Evolutionary conservation across 2,329 filamentous ascomycete genomes (phyloP), one percentile per base, ranked within the genome.

Genomic region (Geosmithia morbida): DNA sequence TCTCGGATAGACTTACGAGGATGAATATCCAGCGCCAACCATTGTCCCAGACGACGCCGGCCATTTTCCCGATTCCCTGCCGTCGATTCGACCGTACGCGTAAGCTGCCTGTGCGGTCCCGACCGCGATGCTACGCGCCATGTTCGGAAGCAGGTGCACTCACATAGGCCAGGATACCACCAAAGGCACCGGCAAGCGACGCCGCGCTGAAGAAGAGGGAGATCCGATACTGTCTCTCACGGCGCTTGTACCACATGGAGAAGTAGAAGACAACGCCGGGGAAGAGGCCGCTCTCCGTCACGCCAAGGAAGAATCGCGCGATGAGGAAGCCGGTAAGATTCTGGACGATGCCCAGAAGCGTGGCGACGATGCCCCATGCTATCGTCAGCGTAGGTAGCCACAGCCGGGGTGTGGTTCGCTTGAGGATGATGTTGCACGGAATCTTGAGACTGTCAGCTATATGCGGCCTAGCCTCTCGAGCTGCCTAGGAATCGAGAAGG

Each of bases 1-100:
- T 26, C 22, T 26, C 8, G 22, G 8, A 5, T 4, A 1, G 0
- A 54, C 61, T 53, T 51, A 77, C 74, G 7, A 80, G 58, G 19
- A 79, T 77, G 46, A 80, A 80, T 22, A 79, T 79, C 75, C 74
- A 77, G 2, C 66, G 64, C 74, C 73, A 77, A 0, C 74, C 73
- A 19, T 70, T 69, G 0, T 60, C 55, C 65, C 71, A 75, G 0
- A 74, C 71, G 0, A 74, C 59, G 0, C 72, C 74, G 2, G 57
- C 57, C 70, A 78, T 75, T 39, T 70, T 68, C 0, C 71, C 71
- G 47, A 78, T 78, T 0, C 71, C 74, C 68, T 73, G 33, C 13
- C 14, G 29, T 17, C 5, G n/a, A n/a, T n/a, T n/a, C n/a, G n/a
- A n/a, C n/a, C n/a, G n/a, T n/a, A n/a, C n/a, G n/a, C n/a, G n/a